Conservation (phyloP, 257 asterid species). For the Solanum peruvianum region DNA sequence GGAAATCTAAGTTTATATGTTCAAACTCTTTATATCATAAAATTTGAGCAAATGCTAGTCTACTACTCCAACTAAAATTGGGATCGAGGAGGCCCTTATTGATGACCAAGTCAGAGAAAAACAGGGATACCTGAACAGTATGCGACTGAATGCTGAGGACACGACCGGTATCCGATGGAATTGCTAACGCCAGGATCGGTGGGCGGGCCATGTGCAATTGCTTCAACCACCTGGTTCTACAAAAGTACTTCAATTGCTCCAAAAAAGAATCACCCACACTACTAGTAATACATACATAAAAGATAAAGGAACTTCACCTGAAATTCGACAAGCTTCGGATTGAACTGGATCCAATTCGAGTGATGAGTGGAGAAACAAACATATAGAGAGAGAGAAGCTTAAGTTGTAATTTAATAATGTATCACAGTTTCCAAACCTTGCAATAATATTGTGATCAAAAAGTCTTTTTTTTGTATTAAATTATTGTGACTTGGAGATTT, state of each 20-base stretch:
- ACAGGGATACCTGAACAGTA: slow-evolving; percentile 73
- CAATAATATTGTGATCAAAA: background rate
- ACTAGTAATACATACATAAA: background rate
- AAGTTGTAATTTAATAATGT: background rate
- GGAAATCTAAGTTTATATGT: background rate
- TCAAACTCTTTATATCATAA: background rate
- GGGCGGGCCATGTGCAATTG: slow-evolving; percentile 64
- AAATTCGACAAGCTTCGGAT: slow-evolving; percentile 12
- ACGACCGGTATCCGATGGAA: slow-evolving; percentile 90
- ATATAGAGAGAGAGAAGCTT: background rate
- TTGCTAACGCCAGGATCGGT: slow-evolving; percentile 70
- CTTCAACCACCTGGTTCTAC: slow-evolving; percentile 28
- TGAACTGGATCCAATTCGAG: slow-evolving; percentile 5
- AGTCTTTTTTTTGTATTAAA: background rate
- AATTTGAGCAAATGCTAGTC: background rate
- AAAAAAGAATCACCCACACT: background rate
- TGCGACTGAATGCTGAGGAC: slow-evolving; percentile 94
- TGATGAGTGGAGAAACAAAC: slow-evolving; percentile 12
- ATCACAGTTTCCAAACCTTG: background rate
- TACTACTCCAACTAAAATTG: background rate
- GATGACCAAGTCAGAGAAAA: background rate
- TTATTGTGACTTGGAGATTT: background rate
- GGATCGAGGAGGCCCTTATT: background rate
- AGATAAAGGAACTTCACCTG: slow-evolving; percentile 16
- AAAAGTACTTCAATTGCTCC: background rate